Percentiles rank a stretch among this genome's conserved stretches.
phyloP scores from a whole-genome alignment of 2,329 filamentous ascomycete genomes.

The Aplosporella prunicola region DNA sequence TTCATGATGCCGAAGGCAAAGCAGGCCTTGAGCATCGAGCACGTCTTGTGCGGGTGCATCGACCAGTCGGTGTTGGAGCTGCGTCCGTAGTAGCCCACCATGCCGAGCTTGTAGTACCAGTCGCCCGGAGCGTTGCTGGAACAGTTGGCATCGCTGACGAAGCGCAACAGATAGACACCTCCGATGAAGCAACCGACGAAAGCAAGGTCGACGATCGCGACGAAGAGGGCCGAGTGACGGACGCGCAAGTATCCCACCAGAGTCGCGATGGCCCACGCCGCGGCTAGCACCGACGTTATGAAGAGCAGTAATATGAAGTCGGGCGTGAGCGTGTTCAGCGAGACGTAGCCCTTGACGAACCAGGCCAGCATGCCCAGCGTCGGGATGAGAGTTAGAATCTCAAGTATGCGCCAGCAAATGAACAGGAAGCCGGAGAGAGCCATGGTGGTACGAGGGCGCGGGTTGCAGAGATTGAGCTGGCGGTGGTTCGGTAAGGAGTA shows the following conservation, averaged over 20 bases:
- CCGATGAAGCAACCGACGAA: slow-evolving; percentile 57
- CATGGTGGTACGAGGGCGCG: slow-evolving; percentile 24
- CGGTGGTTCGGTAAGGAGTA: too few relatives aligned
- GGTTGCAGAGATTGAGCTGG: background rate
- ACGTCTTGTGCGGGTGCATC: slow-evolving; percentile 60
- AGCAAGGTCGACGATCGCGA: slow-evolving; percentile 51
- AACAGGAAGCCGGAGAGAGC: slow-evolving; percentile 48
- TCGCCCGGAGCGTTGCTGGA: slow-evolving; percentile 42
- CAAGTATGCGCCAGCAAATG: slow-evolving; percentile 50
- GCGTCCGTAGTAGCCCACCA: slow-evolving; percentile 47
- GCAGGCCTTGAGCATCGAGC: slow-evolving; percentile 82
- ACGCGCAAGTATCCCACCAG: slow-evolving; percentile 50
- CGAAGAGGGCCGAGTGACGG: slow-evolving; percentile 49
- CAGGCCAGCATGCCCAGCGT: slow-evolving; percentile 55
- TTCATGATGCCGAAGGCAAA: slow-evolving; percentile 92
- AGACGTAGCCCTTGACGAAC: slow-evolving; percentile 52
- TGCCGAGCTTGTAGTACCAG: slow-evolving; percentile 52
- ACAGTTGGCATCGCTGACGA: slow-evolving; percentile 57
- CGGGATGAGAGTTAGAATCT: slow-evolving; percentile 54
- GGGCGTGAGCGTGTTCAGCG: slow-evolving; percentile 49
- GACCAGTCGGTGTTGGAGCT: slow-evolving; percentile 39
- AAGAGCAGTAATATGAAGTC: slow-evolving; percentile 54
- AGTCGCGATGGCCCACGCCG: slow-evolving; percentile 53
- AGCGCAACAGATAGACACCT: slow-evolving; percentile 48
- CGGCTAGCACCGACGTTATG: slow-evolving; percentile 52